Evolutionary conservation across 371 early-diverging fungal genomes (phyloP).

Genomic region (Mucor saturninus): DNA sequence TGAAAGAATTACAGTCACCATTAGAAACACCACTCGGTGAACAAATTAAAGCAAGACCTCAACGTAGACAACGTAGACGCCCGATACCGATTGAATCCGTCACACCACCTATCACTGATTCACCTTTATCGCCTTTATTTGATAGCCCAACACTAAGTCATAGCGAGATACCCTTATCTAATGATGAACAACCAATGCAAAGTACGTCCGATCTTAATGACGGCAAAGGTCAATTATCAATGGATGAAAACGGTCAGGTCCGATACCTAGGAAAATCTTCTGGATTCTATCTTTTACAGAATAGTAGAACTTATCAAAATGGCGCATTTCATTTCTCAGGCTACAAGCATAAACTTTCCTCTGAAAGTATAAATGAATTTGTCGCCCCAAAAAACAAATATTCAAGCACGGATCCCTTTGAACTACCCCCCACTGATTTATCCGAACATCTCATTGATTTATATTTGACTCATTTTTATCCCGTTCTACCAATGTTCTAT

Average conservation of each 20-base stretch:
- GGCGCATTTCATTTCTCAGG: conserved; percentile 46
- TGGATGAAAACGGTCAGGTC: conserved; percentile 51
- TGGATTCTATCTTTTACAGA: conserved; percentile 47
- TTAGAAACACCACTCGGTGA: conserved; percentile 47
- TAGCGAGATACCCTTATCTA: background rate
- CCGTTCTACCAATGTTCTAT: conserved; percentile 58
- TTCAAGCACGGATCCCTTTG: conserved; percentile 30
- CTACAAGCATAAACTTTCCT: conserved; percentile 26
- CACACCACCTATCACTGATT: background rate
- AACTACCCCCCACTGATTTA: conserved; percentile 56
- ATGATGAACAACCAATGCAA: conserved; percentile 6
- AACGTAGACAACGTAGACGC: conserved; percentile 33
- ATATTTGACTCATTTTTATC: conserved; percentile 61
- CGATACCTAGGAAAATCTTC: conserved; percentile 55
- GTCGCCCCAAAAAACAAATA: background rate
- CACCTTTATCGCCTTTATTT: conserved; percentile 10
- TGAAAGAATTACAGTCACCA: conserved; percentile 59
- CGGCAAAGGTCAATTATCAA: conserved; percentile 42
- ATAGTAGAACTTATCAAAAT: conserved; percentile 50
- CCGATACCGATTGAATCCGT: background rate
- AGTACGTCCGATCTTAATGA: conserved; percentile 22
- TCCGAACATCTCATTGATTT: conserved; percentile 55
- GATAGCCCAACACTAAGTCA: conserved; percentile 20
- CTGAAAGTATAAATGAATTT: background rate
- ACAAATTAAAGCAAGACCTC: conserved; percentile 42